Evolutionary conservation across 2,329 filamentous ascomycete species (phyloP).

Genomic region (Macrophomina tecta): DNA sequence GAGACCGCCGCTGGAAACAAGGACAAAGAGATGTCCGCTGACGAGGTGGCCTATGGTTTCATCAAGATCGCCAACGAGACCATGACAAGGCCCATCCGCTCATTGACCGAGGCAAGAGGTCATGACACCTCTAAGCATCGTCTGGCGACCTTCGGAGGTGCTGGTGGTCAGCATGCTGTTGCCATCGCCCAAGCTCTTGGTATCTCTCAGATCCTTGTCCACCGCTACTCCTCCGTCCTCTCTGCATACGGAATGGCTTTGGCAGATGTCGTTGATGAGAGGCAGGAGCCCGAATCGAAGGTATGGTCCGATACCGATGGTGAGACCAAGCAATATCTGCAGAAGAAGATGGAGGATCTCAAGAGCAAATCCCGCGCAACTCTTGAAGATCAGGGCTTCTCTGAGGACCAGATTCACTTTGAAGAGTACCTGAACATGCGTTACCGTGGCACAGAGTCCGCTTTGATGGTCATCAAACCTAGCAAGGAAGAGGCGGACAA

Average conservation of each 20-base stretch:
- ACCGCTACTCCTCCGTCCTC: constrained; percentile 85
- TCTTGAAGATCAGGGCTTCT: constrained; percentile 79
- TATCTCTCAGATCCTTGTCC: constrained; percentile 83
- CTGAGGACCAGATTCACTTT: constrained; percentile 74
- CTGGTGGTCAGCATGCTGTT: constrained; percentile 90
- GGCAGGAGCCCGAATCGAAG: constrained; percentile 75
- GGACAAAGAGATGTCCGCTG: constrained; percentile 70
- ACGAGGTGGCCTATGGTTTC: constrained; percentile 89
- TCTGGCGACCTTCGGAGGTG: constrained; percentile 91
- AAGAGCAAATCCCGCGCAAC: constrained; percentile 74
- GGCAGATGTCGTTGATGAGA: constrained; percentile 90
- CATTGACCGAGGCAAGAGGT: constrained; percentile 88
- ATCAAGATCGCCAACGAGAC: constrained; percentile 89
- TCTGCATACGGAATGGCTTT: constrained; percentile 93
- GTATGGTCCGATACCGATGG: constrained; percentile 62
- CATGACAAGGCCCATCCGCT: constrained; percentile 89
- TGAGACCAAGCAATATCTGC: constrained; percentile 66
- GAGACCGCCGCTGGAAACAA: constrained; percentile 69
- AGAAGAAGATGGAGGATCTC: constrained; percentile 76
- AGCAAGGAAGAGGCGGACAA: constrained; percentile 65
- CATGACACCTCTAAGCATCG: constrained; percentile 89
- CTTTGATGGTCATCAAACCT: constrained; percentile 86
- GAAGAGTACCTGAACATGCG: constrained; percentile 95
- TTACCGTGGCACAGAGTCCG: constrained; percentile 88
- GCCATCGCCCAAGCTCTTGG: constrained; percentile 85